Evolutionary conservation across 2,329 filamentous ascomycete genomes (phyloP), one percentile per base, ranked within the genome.

Genomic region (Ceratocystis huliohia): DNA sequence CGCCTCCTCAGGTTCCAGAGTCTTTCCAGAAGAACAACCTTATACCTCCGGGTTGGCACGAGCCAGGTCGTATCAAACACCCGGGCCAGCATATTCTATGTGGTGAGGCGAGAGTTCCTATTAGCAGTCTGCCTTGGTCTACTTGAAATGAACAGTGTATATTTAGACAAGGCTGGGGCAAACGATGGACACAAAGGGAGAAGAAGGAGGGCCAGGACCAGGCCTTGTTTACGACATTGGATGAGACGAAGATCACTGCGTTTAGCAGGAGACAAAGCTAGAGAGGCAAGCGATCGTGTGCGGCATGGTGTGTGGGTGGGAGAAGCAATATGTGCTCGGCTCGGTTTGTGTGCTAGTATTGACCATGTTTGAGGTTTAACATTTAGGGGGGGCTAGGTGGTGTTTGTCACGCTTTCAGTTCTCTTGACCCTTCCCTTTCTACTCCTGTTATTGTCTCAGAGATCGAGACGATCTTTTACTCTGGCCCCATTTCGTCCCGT

Each of bases 401-500:
- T 20, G 5, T 62, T 37, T 25, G 33, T 22, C 37, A 25, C 37
- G 37, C 37, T 15, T 41, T 41, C 37, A 41, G 48, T 25, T 8
- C 48, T 57, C 53, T 30, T 33, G 25, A 56, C 25, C 7, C 15
- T 28, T 28, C n/a, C 13, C 30, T 15, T 20, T 33, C 61, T 33
- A 20, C 61, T 46, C 22, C 25, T n/a, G 28, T n/a, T 5, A 13
- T 30, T 57, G 53, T 57, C 53, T 57, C 53, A 57, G 22, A 57
- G 53, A 57, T 57, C 53, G 33, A 57, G 22, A 57, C 53, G 53
- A 57, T 57, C 53, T 25, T 57, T 30, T 33, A 28, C 22, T 57
- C 53, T 57, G 53, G 25, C 53, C 53, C 53, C 53, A 57, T 57
- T 57, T 57, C 53, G 30, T 57, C 53, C 53, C 53, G 53, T 57